Base-by-base conservation (phyloP, 1,284 basidiomycete genomes). In the Ceratobasidium sp. region DNA sequence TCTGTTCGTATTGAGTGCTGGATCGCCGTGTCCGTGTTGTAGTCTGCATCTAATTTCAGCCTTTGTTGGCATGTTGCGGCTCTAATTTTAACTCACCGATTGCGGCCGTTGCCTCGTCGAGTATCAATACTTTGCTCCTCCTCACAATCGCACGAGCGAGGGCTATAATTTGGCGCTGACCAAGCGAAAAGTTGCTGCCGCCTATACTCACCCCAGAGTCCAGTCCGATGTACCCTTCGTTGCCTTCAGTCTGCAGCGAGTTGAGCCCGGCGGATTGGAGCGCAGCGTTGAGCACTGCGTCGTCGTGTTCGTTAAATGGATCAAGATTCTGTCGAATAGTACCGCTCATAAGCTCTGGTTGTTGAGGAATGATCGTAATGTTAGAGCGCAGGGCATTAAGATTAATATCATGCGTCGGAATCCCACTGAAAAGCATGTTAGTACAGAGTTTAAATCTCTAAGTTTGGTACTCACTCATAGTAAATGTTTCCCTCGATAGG, bases 1-100 rank as follows among this genome's bases (percentile, higher is more conserved):
- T 89, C 88, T 64, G 85, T 86, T 12, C 90, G 85, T 54, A 92
- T 85, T 3, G 90, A 89, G 1, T 84, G 84, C 83, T 92, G 91
- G 69, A 92, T 91, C 78, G 90, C 84, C 0, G 87, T 66, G 59
- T 85, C 84, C 6, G 84, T 85, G 62, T 82, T 80, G 71, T 84
- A 81, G 68, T 84, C 83, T 80, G 28, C 46, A 48, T 26, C 26
- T 6, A 59, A 23, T 59, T 2, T 9, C 2, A n/a, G 23, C 4
- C 5, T 42, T 17, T 26, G 59, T 40, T 48, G 2, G 33, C 33
- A 4, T 33, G 33, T 4, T 4, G 23, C 3, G 10, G 15, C 20
- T 9, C 17, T 42, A n/a, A 62, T 13, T 33, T 4, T 33, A 4
- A 59, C 75, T 52, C n/a, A 77, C 75, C 66, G 28, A 69, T 68